Evolutionary conservation across 768 basidiomycete genomes (phyloP).

Genomic region (Melanogaster broomeanus): DNA sequence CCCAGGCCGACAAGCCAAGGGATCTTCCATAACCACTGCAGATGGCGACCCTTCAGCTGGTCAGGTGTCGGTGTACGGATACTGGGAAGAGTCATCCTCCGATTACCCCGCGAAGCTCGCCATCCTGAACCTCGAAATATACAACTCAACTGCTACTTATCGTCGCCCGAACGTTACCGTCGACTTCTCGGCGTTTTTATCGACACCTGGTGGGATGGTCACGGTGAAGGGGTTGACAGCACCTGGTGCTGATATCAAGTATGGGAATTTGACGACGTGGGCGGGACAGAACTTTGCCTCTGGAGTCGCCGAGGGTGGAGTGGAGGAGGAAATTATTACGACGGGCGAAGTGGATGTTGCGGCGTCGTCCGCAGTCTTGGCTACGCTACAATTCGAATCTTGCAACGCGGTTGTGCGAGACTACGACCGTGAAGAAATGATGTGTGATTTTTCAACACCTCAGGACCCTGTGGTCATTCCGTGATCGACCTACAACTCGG

Average conservation of each 20-base stretch:
- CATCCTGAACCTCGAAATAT: slow-evolving; percentile 52
- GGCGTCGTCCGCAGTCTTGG: slow-evolving; percentile 41
- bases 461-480: no score
- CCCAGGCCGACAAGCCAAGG: slow-evolving; percentile 52
- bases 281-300: slow-evolving; percentile 47
- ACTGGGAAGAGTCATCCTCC: slow-evolving; percentile 41
- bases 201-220: slow-evolving; percentile 26
- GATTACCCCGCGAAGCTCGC: slow-evolving; percentile 46
- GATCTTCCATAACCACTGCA: slow-evolving; percentile 53
- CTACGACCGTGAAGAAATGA: no score
- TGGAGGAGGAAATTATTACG: slow-evolving; percentile 40
- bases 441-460: no score
- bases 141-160: slow-evolving; percentile 45
- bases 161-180: slow-evolving; percentile 44
- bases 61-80: slow-evolving; percentile 53
- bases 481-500: no score
- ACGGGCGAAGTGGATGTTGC: slow-evolving; percentile 36
- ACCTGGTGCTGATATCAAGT: slow-evolving; percentile 49
- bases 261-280: slow-evolving; percentile 47
- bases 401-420: no score
- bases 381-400: no score
- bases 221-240: slow-evolving; percentile 45
- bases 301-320: slow-evolving; percentile 39
- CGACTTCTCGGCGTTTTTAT: slow-evolving; percentile 46
- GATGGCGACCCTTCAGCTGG: slow-evolving; percentile 48